These are phyloP conservation scores for Platanthera guangdongensis DNA, from an alignment of 106 monocot genomes.

Conservation along the genomic window DNA sequence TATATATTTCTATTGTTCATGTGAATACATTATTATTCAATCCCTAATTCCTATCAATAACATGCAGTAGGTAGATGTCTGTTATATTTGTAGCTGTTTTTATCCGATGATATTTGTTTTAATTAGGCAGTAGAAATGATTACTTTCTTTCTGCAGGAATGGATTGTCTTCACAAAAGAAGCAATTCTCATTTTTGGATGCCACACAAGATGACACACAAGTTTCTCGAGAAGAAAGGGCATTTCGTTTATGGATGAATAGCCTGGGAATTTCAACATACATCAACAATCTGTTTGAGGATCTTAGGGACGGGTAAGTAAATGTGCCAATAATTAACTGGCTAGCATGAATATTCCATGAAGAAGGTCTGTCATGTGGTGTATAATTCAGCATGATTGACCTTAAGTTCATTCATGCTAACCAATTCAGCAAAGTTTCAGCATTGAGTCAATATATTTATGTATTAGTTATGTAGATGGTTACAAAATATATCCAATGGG, in stretches of 20 bases:
- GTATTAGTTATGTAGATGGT: too few species aligned
- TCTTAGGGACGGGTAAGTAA: slow-evolving; percentile 75
- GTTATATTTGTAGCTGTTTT: not conserved
- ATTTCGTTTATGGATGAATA: slow-evolving; percentile 77
- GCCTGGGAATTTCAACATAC: slow-evolving; percentile 78
- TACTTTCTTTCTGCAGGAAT: slow-evolving; percentile 40
- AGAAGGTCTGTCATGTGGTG: not conserved
- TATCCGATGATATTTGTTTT: not conserved
- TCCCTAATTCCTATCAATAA: not conserved
- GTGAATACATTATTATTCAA: too few species aligned
- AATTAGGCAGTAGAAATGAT: not conserved
- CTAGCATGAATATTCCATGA: slow-evolving; percentile 4
- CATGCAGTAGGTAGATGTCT: not conserved
- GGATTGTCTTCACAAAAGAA: slow-evolving; percentile 69
- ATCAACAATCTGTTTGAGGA: slow-evolving; percentile 85
- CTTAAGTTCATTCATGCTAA: too few species aligned
- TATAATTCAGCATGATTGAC: too few species aligned
- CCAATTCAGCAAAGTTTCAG: too few species aligned
- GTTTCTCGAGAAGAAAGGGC: slow-evolving; percentile 82
- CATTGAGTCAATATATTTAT: too few species aligned
- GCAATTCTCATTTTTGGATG: slow-evolving; percentile 55
- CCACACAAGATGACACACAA: slow-evolving; percentile 51
- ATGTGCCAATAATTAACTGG: not conserved
- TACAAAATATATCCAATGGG: too few species aligned
- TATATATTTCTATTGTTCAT: too few species aligned